These are phyloP conservation scores for Stellera chamaejasme DNA, from an alignment of 345 rosid species.

Conservation along the genomic window DNA sequence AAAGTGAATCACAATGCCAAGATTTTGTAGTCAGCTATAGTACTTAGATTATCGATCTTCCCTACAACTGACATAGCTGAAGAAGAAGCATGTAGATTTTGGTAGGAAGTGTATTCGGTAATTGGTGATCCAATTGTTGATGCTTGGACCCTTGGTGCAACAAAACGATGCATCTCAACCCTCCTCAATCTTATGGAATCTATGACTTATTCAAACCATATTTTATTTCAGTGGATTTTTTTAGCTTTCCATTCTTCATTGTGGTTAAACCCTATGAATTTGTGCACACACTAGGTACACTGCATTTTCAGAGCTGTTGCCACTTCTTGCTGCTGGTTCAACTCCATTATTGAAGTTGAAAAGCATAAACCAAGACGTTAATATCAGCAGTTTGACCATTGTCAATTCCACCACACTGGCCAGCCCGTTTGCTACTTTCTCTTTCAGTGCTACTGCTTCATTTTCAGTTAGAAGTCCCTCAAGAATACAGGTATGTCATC, in stretches of 20 bases:
- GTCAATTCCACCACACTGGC: slow-evolving; percentile 66
- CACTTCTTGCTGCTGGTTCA: slow-evolving; percentile 70
- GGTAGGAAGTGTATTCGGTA: no score
- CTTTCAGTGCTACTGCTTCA: slow-evolving; percentile 77
- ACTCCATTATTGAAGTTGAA: slow-evolving; percentile 71
- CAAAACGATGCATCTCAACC: no score
- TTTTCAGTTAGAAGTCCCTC: slow-evolving; percentile 79
- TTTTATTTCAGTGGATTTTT: not conserved
- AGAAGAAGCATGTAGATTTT: no score
- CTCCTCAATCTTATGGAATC: no score
- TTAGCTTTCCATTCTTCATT: not conserved
- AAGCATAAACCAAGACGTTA: slow-evolving; percentile 56
- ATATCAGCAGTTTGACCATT: slow-evolving; percentile 40
- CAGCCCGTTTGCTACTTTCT: slow-evolving; percentile 69
- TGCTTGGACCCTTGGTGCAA: no score
- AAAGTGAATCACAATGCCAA: no score
- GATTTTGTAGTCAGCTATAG: no score
- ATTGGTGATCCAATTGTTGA: no score
- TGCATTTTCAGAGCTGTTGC: slow-evolving; percentile 87
- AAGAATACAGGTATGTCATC: slow-evolving; percentile 63
- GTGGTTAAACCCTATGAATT: not conserved
- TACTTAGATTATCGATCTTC: no score
- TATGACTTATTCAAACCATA: no score
- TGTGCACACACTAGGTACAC: slow-evolving; percentile 50
- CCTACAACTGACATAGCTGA: no score